Evolutionary conservation across 352 stramenopile species (phyloP).

Genomic region (Elongisporangium senticosum): DNA sequence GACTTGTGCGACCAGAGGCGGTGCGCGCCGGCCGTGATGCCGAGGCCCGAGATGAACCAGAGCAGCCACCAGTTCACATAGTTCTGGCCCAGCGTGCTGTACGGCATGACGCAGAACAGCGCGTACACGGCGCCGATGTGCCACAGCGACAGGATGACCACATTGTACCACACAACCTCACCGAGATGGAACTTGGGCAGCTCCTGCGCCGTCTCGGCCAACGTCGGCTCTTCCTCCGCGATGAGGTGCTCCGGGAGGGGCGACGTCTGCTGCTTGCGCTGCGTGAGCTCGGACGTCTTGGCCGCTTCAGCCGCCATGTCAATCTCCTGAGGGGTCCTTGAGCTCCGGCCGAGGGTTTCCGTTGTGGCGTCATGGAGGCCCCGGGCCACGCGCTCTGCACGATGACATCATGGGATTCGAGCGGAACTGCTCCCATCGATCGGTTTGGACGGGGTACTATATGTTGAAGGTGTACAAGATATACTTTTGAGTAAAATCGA

Average conservation of each 20-base stretch:
- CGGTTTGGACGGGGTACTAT: not conserved
- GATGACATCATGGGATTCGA: not conserved
- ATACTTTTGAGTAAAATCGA: too few species aligned
- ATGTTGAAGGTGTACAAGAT: not conserved
- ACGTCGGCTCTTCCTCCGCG: conserved; percentile 35
- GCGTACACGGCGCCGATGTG: conserved; percentile 74
- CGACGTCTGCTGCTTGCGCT: conserved; percentile 1
- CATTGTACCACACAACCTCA: conserved; percentile 87
- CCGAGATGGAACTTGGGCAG: conserved; percentile 43
- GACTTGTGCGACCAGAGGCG: conserved; percentile 95
- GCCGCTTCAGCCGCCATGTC: not conserved
- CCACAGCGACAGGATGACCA: conserved; percentile 54
- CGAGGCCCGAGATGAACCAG: conserved; percentile 85
- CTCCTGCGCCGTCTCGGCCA: conserved; percentile 27
- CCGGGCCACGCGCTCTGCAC: not conserved
- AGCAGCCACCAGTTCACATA: conserved; percentile 56
- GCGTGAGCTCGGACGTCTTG: not conserved
- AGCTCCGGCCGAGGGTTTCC: not conserved
- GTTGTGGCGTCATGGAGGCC: not conserved
- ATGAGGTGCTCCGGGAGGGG: conserved; percentile 4
- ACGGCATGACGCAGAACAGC: conserved; percentile 53
- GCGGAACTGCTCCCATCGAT: not conserved
- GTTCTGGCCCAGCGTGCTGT: conserved; percentile 35
- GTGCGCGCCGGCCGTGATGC: conserved; percentile 97
- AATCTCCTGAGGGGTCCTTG: not conserved